Evolutionary conservation across 176 grass and related monocot genomes (phyloP), one percentile per base, ranked within the genome.

Genomic region (Puya raimondii): DNA sequence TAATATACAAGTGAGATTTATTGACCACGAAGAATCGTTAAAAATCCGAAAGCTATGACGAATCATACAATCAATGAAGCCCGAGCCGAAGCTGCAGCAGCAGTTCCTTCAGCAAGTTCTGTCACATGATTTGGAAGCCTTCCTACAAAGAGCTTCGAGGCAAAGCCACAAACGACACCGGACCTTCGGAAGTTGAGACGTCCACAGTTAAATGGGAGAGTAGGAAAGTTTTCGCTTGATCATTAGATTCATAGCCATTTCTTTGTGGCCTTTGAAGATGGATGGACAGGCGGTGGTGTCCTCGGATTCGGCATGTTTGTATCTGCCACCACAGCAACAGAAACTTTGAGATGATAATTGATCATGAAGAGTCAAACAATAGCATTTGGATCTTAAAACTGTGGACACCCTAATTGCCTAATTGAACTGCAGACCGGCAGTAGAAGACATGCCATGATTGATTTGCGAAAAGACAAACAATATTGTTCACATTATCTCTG

Each of bases 271-370:
- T 67, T 67, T 3, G 27, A 23, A 9, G 73, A 75, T 51, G 61
- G 49, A 23, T 18, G 63, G 9, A 50, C 49, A 21, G 58, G 10
- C 51, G 50, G 50, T 14, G 58, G 72, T 3, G 74, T 48, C 17
- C 64, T 76, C 26, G 12, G 0, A 67, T 53, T 67, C 50, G 64
- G 21, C 17, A 68, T 56, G 10, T 54, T 76, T 68, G 74, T 42
- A 66, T 1, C 74, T 76, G 64, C 7, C 14, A 66, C 51, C 10
- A 47, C 11, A 56, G 54, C 11, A 47, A 54, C 42, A n/a, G 15
- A 59, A 59, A 59, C 54, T 59, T 10, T 21, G 20, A 17, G 54
- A 17, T 14, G 3, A 17, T 58, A 17, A 20, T 1, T 59, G 10
- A 59, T 20, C 6, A 15, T 17, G 17, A 16, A 66, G 12, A 51